Evolutionary conservation across 2,329 filamentous ascomycete species (phyloP).

Genomic region (Xylaria polymorpha): DNA sequence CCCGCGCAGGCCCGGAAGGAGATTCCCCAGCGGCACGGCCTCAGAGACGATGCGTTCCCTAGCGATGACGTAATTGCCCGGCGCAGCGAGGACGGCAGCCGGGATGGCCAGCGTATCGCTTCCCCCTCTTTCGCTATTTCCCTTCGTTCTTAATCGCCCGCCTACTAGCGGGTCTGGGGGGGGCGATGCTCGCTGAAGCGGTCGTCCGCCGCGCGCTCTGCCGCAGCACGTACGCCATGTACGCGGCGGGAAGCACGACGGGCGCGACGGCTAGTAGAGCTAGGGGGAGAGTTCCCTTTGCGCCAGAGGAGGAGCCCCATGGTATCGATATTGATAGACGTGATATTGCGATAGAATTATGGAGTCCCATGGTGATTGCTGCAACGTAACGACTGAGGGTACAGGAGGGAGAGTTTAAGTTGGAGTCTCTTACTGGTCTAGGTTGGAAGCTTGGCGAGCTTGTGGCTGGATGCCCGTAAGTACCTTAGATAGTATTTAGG

Average conservation of each 20-base stretch:
- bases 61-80: slow-evolving; percentile 35
- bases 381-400: background rate
- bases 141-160: background rate
- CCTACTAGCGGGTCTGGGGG: slow-evolving; percentile 24
- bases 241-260: slow-evolving; percentile 37
- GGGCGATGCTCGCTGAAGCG: slow-evolving; percentile 27
- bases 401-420: background rate
- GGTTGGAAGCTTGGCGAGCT: slow-evolving; percentile 15
- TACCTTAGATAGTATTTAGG: background rate
- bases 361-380: background rate
- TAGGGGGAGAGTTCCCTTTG: slow-evolving; percentile 12
- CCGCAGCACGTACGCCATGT: slow-evolving; percentile 34
- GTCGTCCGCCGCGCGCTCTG: slow-evolving; percentile 30
- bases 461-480: background rate
- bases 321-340: slow-evolving; percentile 6
- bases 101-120: slow-evolving; percentile 29
- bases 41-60: slow-evolving; percentile 41
- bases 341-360: slow-evolving; percentile 10
- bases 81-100: slow-evolving; percentile 17
- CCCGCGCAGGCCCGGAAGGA: slow-evolving; percentile 34
- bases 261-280: slow-evolving; percentile 35
- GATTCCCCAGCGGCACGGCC: slow-evolving; percentile 20
- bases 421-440: background rate
- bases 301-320: slow-evolving; percentile 8
- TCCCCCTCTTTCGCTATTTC: background rate